Evolutionary conservation across 2,329 filamentous ascomycete genomes (phyloP).

Genomic region (Stagonosporopsis cucurbitacearum): DNA sequence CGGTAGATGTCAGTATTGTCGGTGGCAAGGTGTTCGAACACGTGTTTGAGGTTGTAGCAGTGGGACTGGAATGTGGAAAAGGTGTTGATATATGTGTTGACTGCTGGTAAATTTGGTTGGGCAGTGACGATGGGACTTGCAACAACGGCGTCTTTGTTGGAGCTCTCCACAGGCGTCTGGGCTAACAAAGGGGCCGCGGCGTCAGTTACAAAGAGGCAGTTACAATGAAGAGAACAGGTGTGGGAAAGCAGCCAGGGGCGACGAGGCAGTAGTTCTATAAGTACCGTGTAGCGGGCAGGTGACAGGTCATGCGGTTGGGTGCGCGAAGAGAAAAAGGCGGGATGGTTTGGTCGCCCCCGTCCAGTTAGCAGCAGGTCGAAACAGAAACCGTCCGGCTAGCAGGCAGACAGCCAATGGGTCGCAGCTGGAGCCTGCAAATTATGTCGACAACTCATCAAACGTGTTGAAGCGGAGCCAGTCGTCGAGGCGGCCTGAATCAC

Average conservation of each 20-base stretch:
- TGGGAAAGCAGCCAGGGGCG: conserved; percentile 15
- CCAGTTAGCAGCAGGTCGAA: conserved; percentile 45
- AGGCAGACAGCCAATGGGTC: conserved; percentile 38
- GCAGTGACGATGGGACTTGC: conserved; percentile 32
- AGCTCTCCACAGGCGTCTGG: conserved; percentile 13
- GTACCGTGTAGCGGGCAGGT: conserved; percentile 37
- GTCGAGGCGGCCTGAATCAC: conserved; percentile 27
- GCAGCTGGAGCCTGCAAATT: conserved; percentile 33
- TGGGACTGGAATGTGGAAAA: not conserved
- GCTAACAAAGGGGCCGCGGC: conserved; percentile 14
- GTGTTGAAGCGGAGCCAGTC: conserved; percentile 38
- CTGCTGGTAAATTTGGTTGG: conserved; percentile 25
- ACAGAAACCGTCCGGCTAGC: conserved; percentile 46
- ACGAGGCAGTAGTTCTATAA: conserved; percentile 37
- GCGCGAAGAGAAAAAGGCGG: conserved; percentile 37
- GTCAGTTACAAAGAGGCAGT: not conserved
- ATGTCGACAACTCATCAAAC: conserved; percentile 48
- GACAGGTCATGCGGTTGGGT: conserved; percentile 45
- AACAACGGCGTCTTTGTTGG: conserved; percentile 29
- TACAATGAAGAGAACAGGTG: not conserved
- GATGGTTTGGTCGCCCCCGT: conserved; percentile 43
- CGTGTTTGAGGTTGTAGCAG: not conserved
- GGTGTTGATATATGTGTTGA: conserved; percentile 4
- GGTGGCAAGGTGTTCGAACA: conserved; percentile 20
- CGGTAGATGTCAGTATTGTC: conserved; percentile 26